phyloP scores from a whole-genome alignment of 805 yeast genomes.

The Brettanomyces sp. region DNA sequence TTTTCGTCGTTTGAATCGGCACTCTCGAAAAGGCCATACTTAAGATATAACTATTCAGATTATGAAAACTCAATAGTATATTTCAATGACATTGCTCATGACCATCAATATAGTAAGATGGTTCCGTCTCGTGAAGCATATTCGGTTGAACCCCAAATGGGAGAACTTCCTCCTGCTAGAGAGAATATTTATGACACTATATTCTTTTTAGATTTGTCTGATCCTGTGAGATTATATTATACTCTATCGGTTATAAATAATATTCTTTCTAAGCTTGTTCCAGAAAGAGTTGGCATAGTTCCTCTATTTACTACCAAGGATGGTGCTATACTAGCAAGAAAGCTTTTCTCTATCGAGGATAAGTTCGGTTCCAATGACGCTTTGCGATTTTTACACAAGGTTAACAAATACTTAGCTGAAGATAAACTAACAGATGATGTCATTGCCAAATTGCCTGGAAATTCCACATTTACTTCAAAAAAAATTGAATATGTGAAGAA shows the following conservation, averaged over 20 bases:
- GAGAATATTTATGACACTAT: constrained; percentile 73
- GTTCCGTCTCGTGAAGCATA: constrained; percentile 39
- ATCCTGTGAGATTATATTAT: constrained; percentile 40
- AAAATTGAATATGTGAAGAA: not conserved
- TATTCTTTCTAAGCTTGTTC: constrained; percentile 47
- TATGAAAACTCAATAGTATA: constrained; percentile 40
- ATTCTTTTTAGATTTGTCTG: constrained; percentile 54
- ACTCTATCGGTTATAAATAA: constrained; percentile 40
- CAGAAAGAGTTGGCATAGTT: constrained; percentile 78
- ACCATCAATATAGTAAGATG: constrained; percentile 40
- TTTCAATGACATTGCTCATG: constrained; percentile 70
- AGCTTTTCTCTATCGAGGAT: constrained; percentile 14
- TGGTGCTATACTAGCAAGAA: constrained; percentile 13
- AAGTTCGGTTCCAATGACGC: constrained; percentile 14
- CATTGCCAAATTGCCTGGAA: not conserved
- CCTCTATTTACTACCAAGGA: constrained; percentile 31
- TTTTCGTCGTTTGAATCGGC: constrained; percentile 23
- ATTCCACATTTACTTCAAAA: not conserved
- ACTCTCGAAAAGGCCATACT: constrained; percentile 5
- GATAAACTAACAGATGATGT: not conserved
- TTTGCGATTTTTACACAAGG: constrained; percentile 13
- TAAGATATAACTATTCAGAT: constrained; percentile 17
- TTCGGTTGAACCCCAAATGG: constrained; percentile 33
- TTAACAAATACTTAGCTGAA: constrained; percentile 5
- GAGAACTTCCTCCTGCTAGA: constrained; percentile 57